Base-by-base conservation (phyloP, 2,329 filamentous ascomycete species). In the Venturia carpophila region DNA sequence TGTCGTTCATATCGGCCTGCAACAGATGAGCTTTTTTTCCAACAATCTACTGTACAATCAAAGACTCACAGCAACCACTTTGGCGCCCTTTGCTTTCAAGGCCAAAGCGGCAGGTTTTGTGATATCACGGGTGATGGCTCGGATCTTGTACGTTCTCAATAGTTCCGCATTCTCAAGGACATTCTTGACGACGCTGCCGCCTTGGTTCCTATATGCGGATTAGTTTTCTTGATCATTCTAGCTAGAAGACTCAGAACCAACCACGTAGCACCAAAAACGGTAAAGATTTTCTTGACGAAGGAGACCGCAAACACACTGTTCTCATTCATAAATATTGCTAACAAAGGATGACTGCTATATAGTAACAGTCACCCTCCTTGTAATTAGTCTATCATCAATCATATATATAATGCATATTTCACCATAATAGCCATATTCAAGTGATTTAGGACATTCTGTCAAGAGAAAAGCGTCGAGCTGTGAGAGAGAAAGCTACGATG, bases 211-310 rank as follows among this genome's bases (percentile, higher is more conserved):
- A 45, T 45, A 19, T 19, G 5, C 42, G 42, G 5, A 45, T 45
- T 19, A 45, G 42, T 45, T 19, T 45, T 19, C 42, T 34, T 34
- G 5, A 45, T 45, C 11, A 45, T 6, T 7, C 15, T 19, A 45
- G 15, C 11, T 17, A 6, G 5, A 19, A 45, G 42, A 17, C 42
- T 19, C 1, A 19, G 19, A 19, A 19, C 42, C 5, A 2, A 45
- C 42, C 42, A 83, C 21, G 84, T 87, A 55, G 83, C 81, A 37
- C 84, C 84, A 69, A 86, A 82, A 15, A 87, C 77, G 56, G 80
- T 81, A 70, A 86, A 77, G 69, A 82, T 74, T 69, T 80, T 82
- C n/a, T n/a, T n/a, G n/a, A n/a, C n/a, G n/a, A n/a, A n/a, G n/a
- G n/a, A n/a, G n/a, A n/a, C n/a, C n/a, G n/a, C n/a, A n/a, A n/a